Percentiles rank a stretch among this genome's conserved stretches.
Conservation (phyloP, 148 eudicot species). For the Chenopodium album region DNA sequence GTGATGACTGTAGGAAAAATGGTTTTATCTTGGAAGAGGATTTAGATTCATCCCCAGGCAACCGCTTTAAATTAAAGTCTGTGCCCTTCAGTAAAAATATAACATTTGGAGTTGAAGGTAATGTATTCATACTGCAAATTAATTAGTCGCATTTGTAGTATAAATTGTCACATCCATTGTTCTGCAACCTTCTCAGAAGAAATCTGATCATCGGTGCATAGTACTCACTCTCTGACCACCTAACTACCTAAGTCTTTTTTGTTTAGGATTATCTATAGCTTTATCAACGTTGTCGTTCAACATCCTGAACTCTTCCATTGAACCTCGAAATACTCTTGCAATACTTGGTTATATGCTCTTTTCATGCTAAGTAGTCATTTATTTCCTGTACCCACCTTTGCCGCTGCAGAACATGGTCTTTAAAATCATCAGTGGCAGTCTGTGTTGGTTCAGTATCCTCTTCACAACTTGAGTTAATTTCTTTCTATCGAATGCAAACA, state of each 20-base stretch:
- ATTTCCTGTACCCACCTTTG: not conserved
- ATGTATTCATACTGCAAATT: not conserved
- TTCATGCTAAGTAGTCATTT: not conserved
- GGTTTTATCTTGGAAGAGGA: slow-evolving; percentile 91
- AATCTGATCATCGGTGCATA: not conserved
- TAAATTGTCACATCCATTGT: not conserved
- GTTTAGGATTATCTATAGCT: not conserved
- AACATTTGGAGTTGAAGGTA: slow-evolving; percentile 94
- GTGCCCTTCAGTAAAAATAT: slow-evolving; percentile 96
- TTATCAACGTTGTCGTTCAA: too few species aligned
- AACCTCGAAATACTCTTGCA: not conserved
- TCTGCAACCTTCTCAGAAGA: not conserved
- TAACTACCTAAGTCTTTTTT: too few species aligned
- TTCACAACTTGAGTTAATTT: not conserved
- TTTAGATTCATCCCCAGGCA: slow-evolving; percentile 68
- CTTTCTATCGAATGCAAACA: not conserved
- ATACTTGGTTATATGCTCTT: not conserved
- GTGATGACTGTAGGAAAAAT: slow-evolving; percentile 60
- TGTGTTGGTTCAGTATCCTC: not conserved
- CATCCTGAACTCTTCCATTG: not conserved
- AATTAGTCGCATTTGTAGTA: not conserved
- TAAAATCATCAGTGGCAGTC: not conserved
- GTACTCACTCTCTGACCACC: not conserved
- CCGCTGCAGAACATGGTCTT: not conserved
- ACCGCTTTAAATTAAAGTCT: slow-evolving; percentile 69